phyloP scores from a whole-genome alignment of 2,329 filamentous ascomycete genomes.

The Venturia carpophila region DNA sequence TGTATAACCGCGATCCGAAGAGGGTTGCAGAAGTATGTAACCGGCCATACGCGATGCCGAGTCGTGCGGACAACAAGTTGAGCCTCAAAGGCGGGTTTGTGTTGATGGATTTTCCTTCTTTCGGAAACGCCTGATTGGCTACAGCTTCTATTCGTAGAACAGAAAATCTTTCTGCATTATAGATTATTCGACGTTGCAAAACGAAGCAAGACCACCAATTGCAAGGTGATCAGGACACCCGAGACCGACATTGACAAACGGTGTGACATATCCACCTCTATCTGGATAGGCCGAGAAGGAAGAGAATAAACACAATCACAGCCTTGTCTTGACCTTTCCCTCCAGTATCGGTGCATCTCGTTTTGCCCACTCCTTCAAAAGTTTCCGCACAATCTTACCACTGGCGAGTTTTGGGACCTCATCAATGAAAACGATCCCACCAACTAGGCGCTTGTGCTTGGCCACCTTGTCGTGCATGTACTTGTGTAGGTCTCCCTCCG shows the following conservation, averaged over 20 bases:
- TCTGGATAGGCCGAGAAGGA: no score
- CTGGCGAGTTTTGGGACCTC: slow-evolving; percentile 50
- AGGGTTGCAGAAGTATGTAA: neutral
- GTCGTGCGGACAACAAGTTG: neutral
- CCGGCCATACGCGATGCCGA: neutral
- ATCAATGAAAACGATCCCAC: slow-evolving; percentile 48
- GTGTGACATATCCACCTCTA: neutral
- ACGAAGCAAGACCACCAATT: no score
- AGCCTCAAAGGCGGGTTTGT: neutral
- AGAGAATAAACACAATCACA: neutral
- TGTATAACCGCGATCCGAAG: neutral
- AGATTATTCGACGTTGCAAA: neutral
- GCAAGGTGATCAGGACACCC: neutral
- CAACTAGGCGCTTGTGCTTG: slow-evolving; percentile 46
- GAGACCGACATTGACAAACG: neutral
- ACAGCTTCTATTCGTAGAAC: no score
- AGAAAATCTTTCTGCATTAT: neutral
- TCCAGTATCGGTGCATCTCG: slow-evolving; percentile 35
- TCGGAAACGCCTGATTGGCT: neutral
- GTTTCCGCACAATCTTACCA: slow-evolving; percentile 52
- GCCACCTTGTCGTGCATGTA: slow-evolving; percentile 41
- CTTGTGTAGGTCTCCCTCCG: slow-evolving; percentile 25
- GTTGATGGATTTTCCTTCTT: neutral
- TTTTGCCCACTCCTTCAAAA: slow-evolving; percentile 51
- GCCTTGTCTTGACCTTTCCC: slow-evolving; percentile 18